These are phyloP conservation scores for Ailanthus altissimus DNA, from an alignment of 345 rosid genomes.

Conservation along the genomic window DNA sequence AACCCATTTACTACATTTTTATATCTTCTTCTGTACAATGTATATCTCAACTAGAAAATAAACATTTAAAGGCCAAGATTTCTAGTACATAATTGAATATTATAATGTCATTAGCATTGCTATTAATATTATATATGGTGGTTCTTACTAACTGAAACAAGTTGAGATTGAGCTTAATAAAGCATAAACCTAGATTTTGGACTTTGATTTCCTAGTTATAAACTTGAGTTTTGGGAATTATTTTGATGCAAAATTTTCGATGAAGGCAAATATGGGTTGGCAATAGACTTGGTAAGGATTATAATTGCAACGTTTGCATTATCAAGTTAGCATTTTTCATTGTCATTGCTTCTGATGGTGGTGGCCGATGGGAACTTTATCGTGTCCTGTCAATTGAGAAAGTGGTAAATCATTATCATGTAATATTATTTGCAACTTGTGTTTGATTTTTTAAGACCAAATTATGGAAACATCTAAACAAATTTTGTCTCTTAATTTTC, in stretches of 20 bases:
- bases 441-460: no score
- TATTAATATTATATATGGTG: slow-evolving; percentile 44
- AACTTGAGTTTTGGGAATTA: slow-evolving; percentile 37
- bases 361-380: slow-evolving; percentile 47
- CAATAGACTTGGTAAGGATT: slow-evolving; percentile 56
- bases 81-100: slow-evolving; percentile 54
- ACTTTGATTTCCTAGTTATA: slow-evolving; percentile 40
- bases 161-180: slow-evolving; percentile 35
- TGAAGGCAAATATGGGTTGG: slow-evolving; percentile 54
- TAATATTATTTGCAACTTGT: no score
- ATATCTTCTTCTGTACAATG: slow-evolving; percentile 46
- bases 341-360: slow-evolving; percentile 46
- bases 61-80: slow-evolving; percentile 57
- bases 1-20: slow-evolving; percentile 60
- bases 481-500: no score
- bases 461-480: no score
- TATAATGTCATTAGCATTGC: slow-evolving; percentile 57
- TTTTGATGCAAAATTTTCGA: slow-evolving; percentile 37
- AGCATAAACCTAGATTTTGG: slow-evolving; percentile 29
- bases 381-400: slow-evolving; percentile 39
- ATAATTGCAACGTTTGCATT: slow-evolving; percentile 51
- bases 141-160: slow-evolving; percentile 49
- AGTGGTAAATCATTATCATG: no score
- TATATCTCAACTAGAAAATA: slow-evolving; percentile 63
- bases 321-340: slow-evolving; percentile 48